A percentile compares a stretch with the other conserved stretches of the same genome.
Evolutionary conservation across 306 rosid genomes (phyloP).

Genomic region (Macrotyloma uniflorum): DNA sequence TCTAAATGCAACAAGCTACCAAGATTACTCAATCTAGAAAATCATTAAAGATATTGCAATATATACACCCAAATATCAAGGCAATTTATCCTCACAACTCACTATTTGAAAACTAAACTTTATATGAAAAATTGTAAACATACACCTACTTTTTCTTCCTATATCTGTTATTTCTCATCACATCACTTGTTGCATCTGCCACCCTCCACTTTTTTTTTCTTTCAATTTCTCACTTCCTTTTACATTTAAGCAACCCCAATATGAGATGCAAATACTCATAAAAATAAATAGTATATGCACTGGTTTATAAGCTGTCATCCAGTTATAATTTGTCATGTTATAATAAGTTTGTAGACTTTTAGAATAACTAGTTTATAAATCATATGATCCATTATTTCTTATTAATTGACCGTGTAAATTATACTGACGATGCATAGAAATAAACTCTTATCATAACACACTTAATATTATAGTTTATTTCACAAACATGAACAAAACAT

Average conservation of each 20-base stretch:
- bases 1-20: constrained; percentile 5
- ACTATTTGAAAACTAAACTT: not conserved
- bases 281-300: not conserved
- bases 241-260: not conserved
- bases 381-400: not conserved
- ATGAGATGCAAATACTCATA: not conserved
- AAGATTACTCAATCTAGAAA: not conserved
- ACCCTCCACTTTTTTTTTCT: not conserved
- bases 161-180: not conserved
- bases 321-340: not conserved
- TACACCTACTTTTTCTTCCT: not conserved
- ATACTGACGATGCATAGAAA: not conserved
- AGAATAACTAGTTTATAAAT: not conserved
- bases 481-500: not conserved
- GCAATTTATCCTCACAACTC: not conserved
- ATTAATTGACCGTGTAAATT: no score
- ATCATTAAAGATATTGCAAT: not conserved
- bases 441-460: not conserved
- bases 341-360: not conserved
- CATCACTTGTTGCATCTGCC: not conserved
- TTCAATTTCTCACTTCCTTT: not conserved
- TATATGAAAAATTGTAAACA: not conserved
- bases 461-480: not conserved
- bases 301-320: not conserved
- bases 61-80: not conserved